These are phyloP conservation scores for Daldinia vernicosa DNA, from an alignment of 495 filamentous ascomycete genomes.

Conservation along the genomic window DNA sequence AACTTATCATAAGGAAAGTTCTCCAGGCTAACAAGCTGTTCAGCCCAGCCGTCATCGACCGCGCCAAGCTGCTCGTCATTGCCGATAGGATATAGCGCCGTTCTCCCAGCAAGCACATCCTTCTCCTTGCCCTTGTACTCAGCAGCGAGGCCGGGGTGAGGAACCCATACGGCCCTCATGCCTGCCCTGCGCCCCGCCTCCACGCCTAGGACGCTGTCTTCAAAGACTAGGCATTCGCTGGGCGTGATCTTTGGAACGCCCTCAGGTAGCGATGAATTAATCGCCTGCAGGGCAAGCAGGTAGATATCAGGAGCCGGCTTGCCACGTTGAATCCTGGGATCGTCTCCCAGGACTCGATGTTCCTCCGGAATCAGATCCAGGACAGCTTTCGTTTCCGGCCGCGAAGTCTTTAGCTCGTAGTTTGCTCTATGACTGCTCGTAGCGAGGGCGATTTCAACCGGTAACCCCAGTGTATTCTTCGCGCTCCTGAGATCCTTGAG, in stretches of 20 bases:
- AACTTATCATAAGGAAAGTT: slow-evolving; percentile 69
- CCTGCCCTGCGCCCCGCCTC: slow-evolving; percentile 86
- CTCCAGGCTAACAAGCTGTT: slow-evolving; percentile 65
- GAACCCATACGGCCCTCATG: slow-evolving; percentile 89
- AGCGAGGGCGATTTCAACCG: slow-evolving; percentile 44
- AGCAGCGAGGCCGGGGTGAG: slow-evolving; percentile 72
- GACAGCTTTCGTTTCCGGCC: slow-evolving; percentile 34
- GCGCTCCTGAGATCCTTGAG: slow-evolving; percentile 56
- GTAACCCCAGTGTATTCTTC: slow-evolving; percentile 25
- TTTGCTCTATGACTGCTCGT: slow-evolving; percentile 41
- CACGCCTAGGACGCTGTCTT: slow-evolving; percentile 85
- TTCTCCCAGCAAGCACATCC: slow-evolving; percentile 81
- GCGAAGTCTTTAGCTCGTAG: slow-evolving; percentile 42
- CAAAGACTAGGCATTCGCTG: slow-evolving; percentile 87
- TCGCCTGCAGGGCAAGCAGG: slow-evolving; percentile 74
- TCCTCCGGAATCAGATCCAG: slow-evolving; percentile 44
- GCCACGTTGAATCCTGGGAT: slow-evolving; percentile 74
- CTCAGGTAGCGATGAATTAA: slow-evolving; percentile 68
- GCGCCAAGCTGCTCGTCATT: slow-evolving; percentile 55
- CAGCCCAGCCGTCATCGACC: slow-evolving; percentile 72
- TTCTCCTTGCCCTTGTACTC: slow-evolving; percentile 74
- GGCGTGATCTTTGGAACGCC: slow-evolving; percentile 52
- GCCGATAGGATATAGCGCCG: slow-evolving; percentile 62
- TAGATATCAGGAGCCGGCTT: slow-evolving; percentile 93
- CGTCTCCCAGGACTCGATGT: slow-evolving; percentile 77